Base-by-base conservation (phyloP, 2,329 filamentous ascomycete genomes). In the Colletotrichum gloeosporioides region DNA sequence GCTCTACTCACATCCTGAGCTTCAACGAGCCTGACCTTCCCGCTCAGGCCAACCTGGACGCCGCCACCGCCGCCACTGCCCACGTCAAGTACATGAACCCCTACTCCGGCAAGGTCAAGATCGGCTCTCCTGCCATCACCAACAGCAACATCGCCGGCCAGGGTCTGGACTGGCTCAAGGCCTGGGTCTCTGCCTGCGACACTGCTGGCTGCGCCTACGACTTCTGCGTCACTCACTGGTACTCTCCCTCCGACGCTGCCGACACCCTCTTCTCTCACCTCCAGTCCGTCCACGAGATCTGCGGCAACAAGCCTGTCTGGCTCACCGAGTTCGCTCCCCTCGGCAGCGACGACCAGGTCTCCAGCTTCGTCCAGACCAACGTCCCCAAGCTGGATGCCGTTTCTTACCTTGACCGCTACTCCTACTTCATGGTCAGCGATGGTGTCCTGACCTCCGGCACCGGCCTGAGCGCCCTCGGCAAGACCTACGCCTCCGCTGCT, bases 11-110 rank as follows among this genome's bases (percentile, higher is more conserved):
- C 79, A 83, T 95, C 71, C 88, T 95, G 81, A 88, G 89, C 83
- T 94, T 94, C 90, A 95, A 95, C 88, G 93, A 95, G 88, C 92
- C 92, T 62, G 93, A 95, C 83, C 88, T 89, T 77, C 79, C 79
- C 15, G 82, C 82, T n/a, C 93, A 95, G 85, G 86, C 91, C 80
- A 90, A 93, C 86, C 82, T 93, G 82, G 82, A 84, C 29, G 85
- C 91, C n/a, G 79, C 80, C 8, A 82, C 80, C 3, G 92, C 92
- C 53, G 92, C 91, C n/a, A 53, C 82, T 2, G 84, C 84, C 32
- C 92, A 92, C 84, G 88, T 87, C 71, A 79, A 88, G 81, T 87
- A 86, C 82, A 87, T 94, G 86, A 89, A 90, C 85, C 87, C 87
- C 27, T 92, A 89, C 82, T 79, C 83, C n/a, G 87, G 86, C 81